A percentile compares a stretch with the other conserved stretches of the same genome.
Evolutionary conservation across 2,329 filamentous ascomycete genomes (phyloP).

Genomic region (Bipolaris bicolor): DNA sequence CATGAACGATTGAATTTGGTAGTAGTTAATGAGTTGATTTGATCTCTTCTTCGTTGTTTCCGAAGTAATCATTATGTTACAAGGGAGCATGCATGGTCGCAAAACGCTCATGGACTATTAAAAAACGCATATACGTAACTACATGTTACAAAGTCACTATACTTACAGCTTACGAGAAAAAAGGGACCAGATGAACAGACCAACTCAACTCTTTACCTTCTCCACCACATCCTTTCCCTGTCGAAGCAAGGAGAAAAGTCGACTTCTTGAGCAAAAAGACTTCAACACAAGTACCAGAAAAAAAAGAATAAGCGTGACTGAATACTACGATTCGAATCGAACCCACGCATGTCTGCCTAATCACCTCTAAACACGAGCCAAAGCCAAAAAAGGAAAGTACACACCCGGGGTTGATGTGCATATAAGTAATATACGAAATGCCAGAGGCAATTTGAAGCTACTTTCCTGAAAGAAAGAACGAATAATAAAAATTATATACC

Average conservation of each 20-base stretch:
- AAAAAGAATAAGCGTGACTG: neutral
- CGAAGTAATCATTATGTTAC: no score
- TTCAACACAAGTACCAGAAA: neutral
- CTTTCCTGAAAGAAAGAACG: neutral
- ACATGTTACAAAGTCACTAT: neutral
- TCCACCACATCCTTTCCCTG: neutral
- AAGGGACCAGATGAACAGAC: neutral
- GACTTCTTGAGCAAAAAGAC: neutral
- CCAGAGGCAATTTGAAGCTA: neutral
- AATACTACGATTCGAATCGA: neutral
- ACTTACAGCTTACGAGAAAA: neutral
- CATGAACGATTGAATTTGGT: no score
- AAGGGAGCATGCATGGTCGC: no score
- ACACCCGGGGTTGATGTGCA: neutral
- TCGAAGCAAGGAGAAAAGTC: neutral
- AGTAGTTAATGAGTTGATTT: no score
- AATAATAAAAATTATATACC: neutral
- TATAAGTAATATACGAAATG: neutral
- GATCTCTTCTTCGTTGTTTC: no score
- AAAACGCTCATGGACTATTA: no score
- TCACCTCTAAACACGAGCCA: neutral
- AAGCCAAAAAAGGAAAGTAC: slow-evolving; percentile 5
- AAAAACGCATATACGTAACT: neutral
- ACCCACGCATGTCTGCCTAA: neutral
- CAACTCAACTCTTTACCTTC: no score